Evolutionary conservation across 176 grass and related monocot species (phyloP), one percentile per base, ranked within the genome.

Genomic region (Puya raimondii): DNA sequence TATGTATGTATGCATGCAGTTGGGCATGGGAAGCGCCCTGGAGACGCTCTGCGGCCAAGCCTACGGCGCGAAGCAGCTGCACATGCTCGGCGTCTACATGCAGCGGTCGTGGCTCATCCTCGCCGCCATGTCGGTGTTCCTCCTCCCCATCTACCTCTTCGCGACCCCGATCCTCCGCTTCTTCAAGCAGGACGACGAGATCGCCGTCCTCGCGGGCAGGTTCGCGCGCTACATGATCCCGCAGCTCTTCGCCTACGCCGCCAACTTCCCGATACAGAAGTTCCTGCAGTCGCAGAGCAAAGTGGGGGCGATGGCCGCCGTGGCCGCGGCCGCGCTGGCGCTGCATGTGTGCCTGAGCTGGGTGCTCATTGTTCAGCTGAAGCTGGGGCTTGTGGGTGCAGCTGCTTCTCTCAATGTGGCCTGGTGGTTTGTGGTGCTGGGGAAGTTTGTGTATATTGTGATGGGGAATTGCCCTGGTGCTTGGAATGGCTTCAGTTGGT

Each of bases 181-280:
- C 72, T 87, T 91, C 81, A 64, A 67, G 76, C 88, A 91, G 70
- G 74, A 91, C 63, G 74, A 23, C 14, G 63, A 84, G 51, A 91
- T 91, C 74, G 81, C 88, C 1, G 49, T 11, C 1, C 52, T 82
- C 3, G 81, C 88, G 0, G 79, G 88, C 1, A 48, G 11, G 8
- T 53, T 91, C 75, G 64, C 84, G 20, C 72, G 84, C 12, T 91
- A 84, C 72, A 91, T 91, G 88, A 80, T 87, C 78, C 88, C 84
- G 5, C 84, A 91, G 84, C 68, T 87, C 20, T 91, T 91, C 68
- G 84, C 88, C 1, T 87, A 91, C 65, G 81, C 61, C 0, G 58
- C 71, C 68, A 91, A 91, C 72, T 91, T 91, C 81, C 84, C 88
- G 48, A 84, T 91, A 49, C 84, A 91, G 65, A 91, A 91, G 84